Conservation (phyloP, 495 filamentous ascomycete genomes). For the Hamigera avellanea region DNA sequence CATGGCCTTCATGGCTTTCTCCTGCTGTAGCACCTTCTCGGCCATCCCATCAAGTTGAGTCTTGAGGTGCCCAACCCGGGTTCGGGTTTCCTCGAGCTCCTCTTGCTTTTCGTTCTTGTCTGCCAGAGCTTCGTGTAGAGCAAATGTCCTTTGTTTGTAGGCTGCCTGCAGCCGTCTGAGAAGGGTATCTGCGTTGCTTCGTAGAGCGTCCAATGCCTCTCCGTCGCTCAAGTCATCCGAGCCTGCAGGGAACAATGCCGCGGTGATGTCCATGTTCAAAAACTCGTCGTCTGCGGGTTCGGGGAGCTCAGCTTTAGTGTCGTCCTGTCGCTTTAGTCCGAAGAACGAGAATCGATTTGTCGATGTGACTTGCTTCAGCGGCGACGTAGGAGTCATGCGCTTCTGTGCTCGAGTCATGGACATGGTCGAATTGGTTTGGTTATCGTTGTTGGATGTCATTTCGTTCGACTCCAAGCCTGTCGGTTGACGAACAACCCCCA, state of each 20-base stretch:
- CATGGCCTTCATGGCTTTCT: conserved; percentile 50
- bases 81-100: conserved; percentile 65
- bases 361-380: conserved; percentile 20
- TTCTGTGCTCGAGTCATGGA: conserved; percentile 19
- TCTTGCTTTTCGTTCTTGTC: conserved; percentile 57
- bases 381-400: conserved; percentile 20
- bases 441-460: conserved; percentile 7
- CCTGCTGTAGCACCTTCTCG: conserved; percentile 51
- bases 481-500: conserved; percentile 19
- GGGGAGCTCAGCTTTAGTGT: conserved; percentile 13
- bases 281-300: conserved; percentile 48
- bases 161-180: conserved; percentile 56
- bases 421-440: conserved; percentile 8
- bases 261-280: conserved; percentile 49
- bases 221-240: conserved; percentile 44
- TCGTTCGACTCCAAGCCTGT: conserved; percentile 7
- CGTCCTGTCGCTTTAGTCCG: conserved; percentile 21
- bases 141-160: conserved; percentile 50
- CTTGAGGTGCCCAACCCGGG: conserved; percentile 52
- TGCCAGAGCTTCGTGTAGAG: conserved; percentile 45
- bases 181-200: conserved; percentile 54
- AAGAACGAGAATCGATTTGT: conserved; percentile 28
- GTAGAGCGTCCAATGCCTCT: conserved; percentile 58
- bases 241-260: conserved; percentile 49
- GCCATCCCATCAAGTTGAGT: conserved; percentile 70